Evolutionary conservation across 2,329 filamentous ascomycete genomes (phyloP).

Genomic region (Fusarium veterinarium): DNA sequence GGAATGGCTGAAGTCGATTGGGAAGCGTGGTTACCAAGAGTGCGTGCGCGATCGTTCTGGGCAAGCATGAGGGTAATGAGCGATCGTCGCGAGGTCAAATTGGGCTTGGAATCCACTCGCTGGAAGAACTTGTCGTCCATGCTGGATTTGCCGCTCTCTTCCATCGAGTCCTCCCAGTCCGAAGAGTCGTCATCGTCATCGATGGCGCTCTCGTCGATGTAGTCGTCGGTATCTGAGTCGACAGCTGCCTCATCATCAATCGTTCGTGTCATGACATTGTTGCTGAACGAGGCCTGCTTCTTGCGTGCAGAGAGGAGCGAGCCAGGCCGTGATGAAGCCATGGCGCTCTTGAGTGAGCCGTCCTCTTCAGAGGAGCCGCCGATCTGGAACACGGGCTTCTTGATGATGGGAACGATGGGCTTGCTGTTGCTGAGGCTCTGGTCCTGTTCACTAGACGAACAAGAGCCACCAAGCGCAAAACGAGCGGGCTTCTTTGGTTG

Average conservation of each 20-base stretch:
- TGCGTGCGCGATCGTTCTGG: conserved; percentile 77
- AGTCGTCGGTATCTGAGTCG: conserved; percentile 73
- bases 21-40: conserved; percentile 75
- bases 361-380: conserved; percentile 78
- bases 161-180: conserved; percentile 75
- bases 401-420: conserved; percentile 46
- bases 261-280: conserved; percentile 76
- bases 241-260: conserved; percentile 67
- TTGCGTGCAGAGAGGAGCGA: conserved; percentile 62
- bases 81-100: conserved; percentile 86
- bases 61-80: conserved; percentile 89
- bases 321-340: conserved; percentile 58
- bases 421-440: conserved; percentile 60
- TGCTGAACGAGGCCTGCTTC: conserved; percentile 86
- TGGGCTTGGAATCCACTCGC: conserved; percentile 87
- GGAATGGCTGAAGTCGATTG: conserved; percentile 76
- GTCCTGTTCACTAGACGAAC: conserved; percentile 74
- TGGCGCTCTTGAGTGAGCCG: conserved; percentile 73
- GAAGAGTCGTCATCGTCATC: conserved; percentile 74
- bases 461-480: conserved; percentile 83
- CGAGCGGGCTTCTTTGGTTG: conserved; percentile 71
- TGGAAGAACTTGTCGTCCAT: conserved; percentile 88
- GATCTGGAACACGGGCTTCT: conserved; percentile 62
- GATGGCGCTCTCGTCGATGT: conserved; percentile 85
- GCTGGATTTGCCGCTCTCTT: conserved; percentile 85